phyloP scores from a whole-genome alignment of 73 alveolate genomes.

The Paramecium tetraurelia region DNA sequence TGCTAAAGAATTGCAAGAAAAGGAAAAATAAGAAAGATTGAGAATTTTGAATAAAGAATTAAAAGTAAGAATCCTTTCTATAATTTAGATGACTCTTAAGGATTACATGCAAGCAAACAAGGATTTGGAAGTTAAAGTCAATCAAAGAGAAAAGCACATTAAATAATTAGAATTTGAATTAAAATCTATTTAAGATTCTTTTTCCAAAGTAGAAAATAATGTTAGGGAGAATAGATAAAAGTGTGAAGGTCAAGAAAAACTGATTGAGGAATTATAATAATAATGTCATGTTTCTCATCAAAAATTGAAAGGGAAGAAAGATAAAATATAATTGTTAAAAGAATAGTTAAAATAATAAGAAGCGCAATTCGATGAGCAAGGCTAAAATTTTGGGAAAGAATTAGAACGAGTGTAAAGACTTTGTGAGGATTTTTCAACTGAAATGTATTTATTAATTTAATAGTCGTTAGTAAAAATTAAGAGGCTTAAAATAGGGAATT shows the following conservation, averaged over 20 bases:
- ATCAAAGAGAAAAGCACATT: conserved; percentile 5
- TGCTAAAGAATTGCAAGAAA: conserved; percentile 50
- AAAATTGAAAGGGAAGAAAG: background rate
- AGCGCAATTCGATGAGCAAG: background rate
- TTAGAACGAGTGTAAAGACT: conserved; percentile 35
- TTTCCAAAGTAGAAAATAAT: background rate
- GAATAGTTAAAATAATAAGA: conserved; percentile 15
- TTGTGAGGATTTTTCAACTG: conserved; percentile 42
- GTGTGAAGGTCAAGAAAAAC: background rate
- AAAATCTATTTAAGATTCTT: background rate
- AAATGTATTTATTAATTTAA: background rate
- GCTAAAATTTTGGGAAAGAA: conserved; percentile 39
- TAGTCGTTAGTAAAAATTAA: conserved; percentile 36
- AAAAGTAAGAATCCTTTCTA: background rate
- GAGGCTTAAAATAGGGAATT: background rate
- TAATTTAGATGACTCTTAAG: conserved; percentile 25
- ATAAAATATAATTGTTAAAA: background rate
- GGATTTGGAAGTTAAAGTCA: background rate
- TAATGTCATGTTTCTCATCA: background rate
- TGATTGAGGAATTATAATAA: conserved; percentile 5
- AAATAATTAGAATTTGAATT: conserved; percentile 32
- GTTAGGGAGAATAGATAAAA: background rate
- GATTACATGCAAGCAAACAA: conserved; percentile 35
- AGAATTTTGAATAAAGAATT: conserved; percentile 21
- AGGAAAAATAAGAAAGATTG: conserved; percentile 32